A percentile compares a stretch with the other conserved stretches of the same genome.
These are phyloP conservation scores for Pinus tabuliformis DNA, from an alignment of 75 land plant species.

Conservation along the genomic window DNA sequence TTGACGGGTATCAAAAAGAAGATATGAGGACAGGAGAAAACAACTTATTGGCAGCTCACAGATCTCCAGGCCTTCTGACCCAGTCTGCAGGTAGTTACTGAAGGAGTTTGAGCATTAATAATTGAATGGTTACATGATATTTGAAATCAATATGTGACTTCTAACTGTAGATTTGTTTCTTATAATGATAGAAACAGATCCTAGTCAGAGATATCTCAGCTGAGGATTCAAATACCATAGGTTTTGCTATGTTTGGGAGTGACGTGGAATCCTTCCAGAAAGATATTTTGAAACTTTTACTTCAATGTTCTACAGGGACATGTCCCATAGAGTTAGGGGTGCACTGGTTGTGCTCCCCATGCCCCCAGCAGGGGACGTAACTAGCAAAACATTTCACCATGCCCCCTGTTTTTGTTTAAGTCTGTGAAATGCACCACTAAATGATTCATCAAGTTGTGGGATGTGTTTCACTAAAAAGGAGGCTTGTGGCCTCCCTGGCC, in stretches of 20 bases:
- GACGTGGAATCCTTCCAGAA: conserved; percentile 81
- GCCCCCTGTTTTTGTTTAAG: too few species aligned
- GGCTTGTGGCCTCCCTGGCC: too few species aligned
- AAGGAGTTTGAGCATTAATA: not conserved
- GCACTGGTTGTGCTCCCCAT: too few species aligned
- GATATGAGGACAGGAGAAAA: conserved; percentile 81
- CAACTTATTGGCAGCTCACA: conserved; percentile 93
- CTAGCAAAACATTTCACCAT: too few species aligned
- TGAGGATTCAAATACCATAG: conserved; percentile 87
- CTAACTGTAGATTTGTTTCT: not conserved
- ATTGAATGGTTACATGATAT: not conserved
- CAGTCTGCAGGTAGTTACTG: conserved; percentile 57
- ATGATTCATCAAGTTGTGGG: too few species aligned
- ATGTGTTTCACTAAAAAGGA: too few species aligned
- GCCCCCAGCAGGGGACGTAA: too few species aligned
- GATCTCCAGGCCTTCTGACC: conserved; percentile 98
- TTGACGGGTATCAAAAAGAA: conserved; percentile 79
- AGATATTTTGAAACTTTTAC: conserved; percentile 36
- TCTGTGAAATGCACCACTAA: too few species aligned
- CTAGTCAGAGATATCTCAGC: conserved; percentile 82
- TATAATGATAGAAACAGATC: conserved; percentile 34
- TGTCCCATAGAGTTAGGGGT: too few species aligned
- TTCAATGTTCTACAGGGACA: not conserved
- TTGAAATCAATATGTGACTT: not conserved
- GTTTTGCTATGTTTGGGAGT: conserved; percentile 76